phyloP scores from a whole-genome alignment of 306 rosid species.

The Cucurbita argyrosperma region DNA sequence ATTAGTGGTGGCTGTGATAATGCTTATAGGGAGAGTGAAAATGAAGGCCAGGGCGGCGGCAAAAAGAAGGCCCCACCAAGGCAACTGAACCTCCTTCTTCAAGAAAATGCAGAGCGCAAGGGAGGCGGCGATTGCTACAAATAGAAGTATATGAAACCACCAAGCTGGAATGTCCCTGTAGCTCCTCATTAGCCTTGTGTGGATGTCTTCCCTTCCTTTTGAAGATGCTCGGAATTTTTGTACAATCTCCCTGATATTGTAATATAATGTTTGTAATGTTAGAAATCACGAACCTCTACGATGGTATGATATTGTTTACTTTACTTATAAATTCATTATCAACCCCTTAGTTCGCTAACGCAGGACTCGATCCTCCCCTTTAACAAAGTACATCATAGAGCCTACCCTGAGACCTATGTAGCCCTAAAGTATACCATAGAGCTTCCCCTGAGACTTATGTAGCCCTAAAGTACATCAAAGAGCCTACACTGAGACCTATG shows the following conservation, averaged over 20 bases:
- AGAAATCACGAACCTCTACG: no score
- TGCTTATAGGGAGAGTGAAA: slow-evolving; percentile 29
- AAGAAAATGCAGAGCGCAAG: slow-evolving; percentile 28
- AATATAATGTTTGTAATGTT: no score
- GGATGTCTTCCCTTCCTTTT: slow-evolving; percentile 46
- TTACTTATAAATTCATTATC: no score
- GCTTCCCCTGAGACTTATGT: no score
- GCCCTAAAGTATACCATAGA: no score
- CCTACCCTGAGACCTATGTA: no score
- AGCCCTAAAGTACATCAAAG: no score
- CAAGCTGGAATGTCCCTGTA: slow-evolving; percentile 66
- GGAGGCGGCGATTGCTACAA: slow-evolving; percentile 28
- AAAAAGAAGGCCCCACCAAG: slow-evolving; percentile 24
- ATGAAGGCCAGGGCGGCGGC: slow-evolving; percentile 18
- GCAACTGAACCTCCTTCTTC: slow-evolving; percentile 22
- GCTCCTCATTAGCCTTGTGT: slow-evolving; percentile 54
- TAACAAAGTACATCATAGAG: no score
- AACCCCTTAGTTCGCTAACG: no score
- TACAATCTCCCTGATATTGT: slow-evolving; percentile 44
- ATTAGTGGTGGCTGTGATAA: slow-evolving; percentile 31
- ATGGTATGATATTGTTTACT: no score
- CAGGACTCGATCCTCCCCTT: no score
- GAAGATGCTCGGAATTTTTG: slow-evolving; percentile 35
- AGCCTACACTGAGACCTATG: no score
- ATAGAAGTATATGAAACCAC: slow-evolving; percentile 56